Conservation (phyloP, 2,329 filamentous ascomycete genomes). For the Gnomoniopsis smithogilvyi region DNA sequence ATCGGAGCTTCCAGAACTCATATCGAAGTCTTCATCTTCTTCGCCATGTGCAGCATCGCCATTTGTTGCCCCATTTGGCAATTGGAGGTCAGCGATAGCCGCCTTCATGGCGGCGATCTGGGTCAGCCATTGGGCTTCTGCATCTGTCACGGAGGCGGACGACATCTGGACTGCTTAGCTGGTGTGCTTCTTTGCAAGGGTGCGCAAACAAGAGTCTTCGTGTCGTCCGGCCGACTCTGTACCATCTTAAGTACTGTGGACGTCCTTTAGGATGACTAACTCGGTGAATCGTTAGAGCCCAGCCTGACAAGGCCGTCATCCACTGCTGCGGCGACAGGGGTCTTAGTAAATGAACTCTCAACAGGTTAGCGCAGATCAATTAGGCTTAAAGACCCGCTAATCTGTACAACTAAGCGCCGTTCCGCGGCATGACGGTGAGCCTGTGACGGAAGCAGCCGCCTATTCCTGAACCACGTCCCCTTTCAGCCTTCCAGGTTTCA, state of each 20-base stretch:
- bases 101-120: conserved; percentile 84
- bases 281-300: not conserved
- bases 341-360: not conserved
- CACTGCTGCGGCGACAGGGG: not conserved
- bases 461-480: not conserved
- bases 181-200: not conserved
- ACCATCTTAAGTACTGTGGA: not conserved
- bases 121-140: conserved; percentile 71
- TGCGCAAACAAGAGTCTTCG: not conserved
- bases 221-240: not conserved
- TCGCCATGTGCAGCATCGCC: conserved; percentile 51
- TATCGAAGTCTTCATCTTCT: conserved; percentile 57
- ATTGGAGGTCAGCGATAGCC: conserved; percentile 70
- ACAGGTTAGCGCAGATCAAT: not conserved
- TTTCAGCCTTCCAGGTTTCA: conserved; percentile 6
- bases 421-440: not conserved
- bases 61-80: conserved; percentile 38
- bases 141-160: conserved; percentile 25
- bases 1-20: conserved; percentile 52
- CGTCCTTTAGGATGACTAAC: not conserved
- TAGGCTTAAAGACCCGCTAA: not conserved
- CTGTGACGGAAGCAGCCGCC: not conserved
- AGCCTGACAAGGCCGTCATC: not conserved
- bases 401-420: not conserved
- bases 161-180: not conserved